Evolutionary conservation across 352 stramenopile species (phyloP), one percentile per base, ranked within the genome.

Genomic region (Globisporangium lucens): DNA sequence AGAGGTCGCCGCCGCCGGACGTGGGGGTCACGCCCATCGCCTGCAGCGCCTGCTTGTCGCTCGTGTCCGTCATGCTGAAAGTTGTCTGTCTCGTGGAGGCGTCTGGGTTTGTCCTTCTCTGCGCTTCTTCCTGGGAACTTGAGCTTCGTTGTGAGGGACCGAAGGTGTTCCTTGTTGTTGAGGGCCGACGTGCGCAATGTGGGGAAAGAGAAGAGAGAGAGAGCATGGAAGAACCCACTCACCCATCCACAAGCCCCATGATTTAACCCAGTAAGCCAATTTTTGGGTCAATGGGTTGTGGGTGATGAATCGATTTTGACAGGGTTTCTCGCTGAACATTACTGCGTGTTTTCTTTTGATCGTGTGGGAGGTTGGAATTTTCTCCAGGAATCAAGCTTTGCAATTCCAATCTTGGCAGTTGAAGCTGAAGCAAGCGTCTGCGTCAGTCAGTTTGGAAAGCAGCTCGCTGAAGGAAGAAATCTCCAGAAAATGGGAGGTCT

Each of bases 21-120:
- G 65, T 69, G n/a, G 52, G 52, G 13, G 6, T 58, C 24, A 75
- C 27, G 15, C 58, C 38, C 41, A 47, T 43, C 13, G 24, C 41
- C 27, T 13, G 33, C n/a, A 20, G 41, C 13, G 17, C 1, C 47
- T 65, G 60, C 60, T 65, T 65, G 13, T 58, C 60, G 56, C 58
- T 67, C 75, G 76, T 60, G 63, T 86, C 74, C 57, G 78, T 65
- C 78, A 85, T 85, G 63, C 22, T 55, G 33, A 7, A 8, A 1
- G 33, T 12, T 15, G n/a, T 15, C 7, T 15, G n/a, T 15, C 7
- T 24, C 7, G 7, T 30, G n/a, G 33, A 12, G 49, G n/a, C 9
- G n/a, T 29, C 22, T 46, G 38, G 38, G 3, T 10, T 9, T 30
- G 9, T 30, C 30, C 22, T 27, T 33, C 49, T 29, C 22, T 24